phyloP scores from a whole-genome alignment of 495 filamentous ascomycete species.

The Penicillium tannophilum region DNA sequence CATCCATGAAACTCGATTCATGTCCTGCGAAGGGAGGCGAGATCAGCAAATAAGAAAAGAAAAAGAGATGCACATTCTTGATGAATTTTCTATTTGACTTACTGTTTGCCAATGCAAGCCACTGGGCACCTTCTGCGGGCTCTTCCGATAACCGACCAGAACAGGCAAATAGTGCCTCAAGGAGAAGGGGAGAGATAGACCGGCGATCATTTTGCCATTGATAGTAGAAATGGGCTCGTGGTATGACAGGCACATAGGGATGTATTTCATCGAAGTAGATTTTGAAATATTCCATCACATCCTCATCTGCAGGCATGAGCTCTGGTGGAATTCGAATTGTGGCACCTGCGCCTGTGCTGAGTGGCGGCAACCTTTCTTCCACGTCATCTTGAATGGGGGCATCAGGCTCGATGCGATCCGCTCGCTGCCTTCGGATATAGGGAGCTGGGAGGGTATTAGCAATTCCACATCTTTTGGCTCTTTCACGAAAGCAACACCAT shows the following conservation, averaged over 20 bases:
- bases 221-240: slow-evolving; percentile 80
- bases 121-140: slow-evolving; percentile 82
- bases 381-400: slow-evolving; percentile 76
- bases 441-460: slow-evolving; percentile 56
- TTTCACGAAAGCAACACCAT: slow-evolving; percentile 40
- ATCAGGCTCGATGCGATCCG: slow-evolving; percentile 61
- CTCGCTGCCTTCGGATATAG: slow-evolving; percentile 80
- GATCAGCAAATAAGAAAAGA: slow-evolving; percentile 34
- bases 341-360: slow-evolving; percentile 65
- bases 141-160: slow-evolving; percentile 81
- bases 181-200: slow-evolving; percentile 85
- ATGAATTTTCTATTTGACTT: slow-evolving; percentile 34
- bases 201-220: slow-evolving; percentile 89
- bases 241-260: slow-evolving; percentile 93
- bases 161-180: slow-evolving; percentile 97
- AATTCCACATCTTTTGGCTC: slow-evolving; percentile 1
- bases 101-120: slow-evolving; percentile 93
- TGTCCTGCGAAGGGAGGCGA: slow-evolving; percentile 60
- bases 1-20: slow-evolving; percentile 94
- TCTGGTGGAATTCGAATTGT: slow-evolving; percentile 89
- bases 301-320: slow-evolving; percentile 88
- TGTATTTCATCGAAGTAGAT: slow-evolving; percentile 93
- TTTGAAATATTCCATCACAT: slow-evolving; percentile 82
- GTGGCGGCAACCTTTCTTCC: slow-evolving; percentile 71
- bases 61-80: not conserved